These are phyloP conservation scores for Paradendryphiella salina DNA, from an alignment of 2,329 filamentous ascomycete species.

Conservation along the genomic window DNA sequence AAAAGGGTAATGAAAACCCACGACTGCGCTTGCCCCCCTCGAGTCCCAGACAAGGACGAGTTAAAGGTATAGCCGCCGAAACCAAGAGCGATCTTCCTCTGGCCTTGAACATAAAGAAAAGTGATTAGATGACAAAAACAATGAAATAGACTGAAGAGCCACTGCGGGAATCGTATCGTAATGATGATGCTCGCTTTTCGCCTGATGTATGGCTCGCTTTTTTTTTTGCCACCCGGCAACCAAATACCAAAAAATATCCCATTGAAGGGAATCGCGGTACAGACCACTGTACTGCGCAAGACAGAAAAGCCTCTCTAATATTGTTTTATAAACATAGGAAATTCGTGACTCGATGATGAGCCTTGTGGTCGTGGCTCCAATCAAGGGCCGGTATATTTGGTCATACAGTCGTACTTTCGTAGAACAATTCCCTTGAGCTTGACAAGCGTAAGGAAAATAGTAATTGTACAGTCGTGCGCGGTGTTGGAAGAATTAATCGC, in stretches of 20 bases:
- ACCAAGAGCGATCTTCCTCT: slow-evolving; percentile 25
- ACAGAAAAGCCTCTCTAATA: slow-evolving; percentile 28
- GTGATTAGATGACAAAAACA: slow-evolving; percentile 15
- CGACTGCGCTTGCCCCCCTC: slow-evolving; percentile 38
- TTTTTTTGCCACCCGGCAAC: slow-evolving; percentile 3
- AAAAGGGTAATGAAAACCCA: slow-evolving; percentile 24
- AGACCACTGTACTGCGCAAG: slow-evolving; percentile 17
- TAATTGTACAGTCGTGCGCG: slow-evolving; percentile 39
- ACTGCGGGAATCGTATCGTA: slow-evolving; percentile 27
- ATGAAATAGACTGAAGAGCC: slow-evolving; percentile 41
- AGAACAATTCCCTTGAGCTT: slow-evolving; percentile 19
- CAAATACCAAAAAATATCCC: slow-evolving; percentile 27
- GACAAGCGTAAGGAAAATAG: slow-evolving; percentile 21
- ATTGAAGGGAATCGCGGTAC: slow-evolving; percentile 26
- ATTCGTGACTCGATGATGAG: slow-evolving; percentile 41
- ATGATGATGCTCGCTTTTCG: slow-evolving; percentile 29
- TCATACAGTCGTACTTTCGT: slow-evolving; percentile 49
- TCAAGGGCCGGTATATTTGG: slow-evolving; percentile 28
- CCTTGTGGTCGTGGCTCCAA: slow-evolving; percentile 36
- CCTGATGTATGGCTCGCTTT: slow-evolving; percentile 15
- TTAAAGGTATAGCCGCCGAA: slow-evolving; percentile 39
- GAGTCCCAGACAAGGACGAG: slow-evolving; percentile 27
- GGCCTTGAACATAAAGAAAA: slow-evolving; percentile 27
- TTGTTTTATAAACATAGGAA: slow-evolving; percentile 37
- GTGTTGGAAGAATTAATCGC: slow-evolving; percentile 29